Evolutionary conservation across 116 monocot genomes (phyloP).

Genomic region (Dioscorea cayenensis): DNA sequence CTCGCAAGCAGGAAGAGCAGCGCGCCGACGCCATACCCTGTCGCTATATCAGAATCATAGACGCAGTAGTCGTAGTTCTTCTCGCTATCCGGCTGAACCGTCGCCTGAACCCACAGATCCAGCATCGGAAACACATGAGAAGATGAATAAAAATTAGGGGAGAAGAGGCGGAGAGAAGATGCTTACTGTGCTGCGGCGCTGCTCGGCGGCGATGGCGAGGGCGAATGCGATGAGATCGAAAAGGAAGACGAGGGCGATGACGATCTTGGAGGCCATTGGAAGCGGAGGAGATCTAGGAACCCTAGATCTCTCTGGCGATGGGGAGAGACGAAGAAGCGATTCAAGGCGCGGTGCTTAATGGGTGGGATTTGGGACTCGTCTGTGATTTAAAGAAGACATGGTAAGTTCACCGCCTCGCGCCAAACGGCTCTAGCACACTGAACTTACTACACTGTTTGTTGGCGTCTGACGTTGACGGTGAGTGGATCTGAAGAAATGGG

Average conservation of each 20-base stretch:
- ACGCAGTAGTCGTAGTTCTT: slow-evolving; percentile 88
- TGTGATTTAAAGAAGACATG: too few species aligned
- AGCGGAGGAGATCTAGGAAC: background rate
- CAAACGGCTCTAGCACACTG: too few species aligned
- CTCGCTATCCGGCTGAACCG: slow-evolving; percentile 38
- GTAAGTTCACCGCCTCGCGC: too few species aligned
- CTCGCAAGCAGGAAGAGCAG: slow-evolving; percentile 60
- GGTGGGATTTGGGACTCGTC: background rate
- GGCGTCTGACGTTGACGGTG: background rate
- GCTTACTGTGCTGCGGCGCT: slow-evolving; percentile 57
- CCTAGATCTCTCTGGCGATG: background rate
- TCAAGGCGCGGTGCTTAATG: background rate
- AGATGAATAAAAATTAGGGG: background rate
- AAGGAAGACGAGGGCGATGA: slow-evolving; percentile 43
- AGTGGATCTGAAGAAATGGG: background rate
- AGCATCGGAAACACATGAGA: background rate
- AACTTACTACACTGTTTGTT: too few species aligned
- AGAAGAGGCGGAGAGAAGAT: background rate
- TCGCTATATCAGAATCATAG: slow-evolving; percentile 91
- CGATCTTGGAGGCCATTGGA: slow-evolving; percentile 47
- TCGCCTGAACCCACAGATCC: slow-evolving; percentile 34
- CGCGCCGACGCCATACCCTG: slow-evolving; percentile 85
- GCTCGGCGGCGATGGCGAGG: slow-evolving; percentile 77
- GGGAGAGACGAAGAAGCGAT: background rate
- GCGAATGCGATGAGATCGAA: slow-evolving; percentile 71